These are phyloP conservation scores for Leccinum truebloodii DNA, from an alignment of 768 basidiomycete genomes.

Conservation along the genomic window DNA sequence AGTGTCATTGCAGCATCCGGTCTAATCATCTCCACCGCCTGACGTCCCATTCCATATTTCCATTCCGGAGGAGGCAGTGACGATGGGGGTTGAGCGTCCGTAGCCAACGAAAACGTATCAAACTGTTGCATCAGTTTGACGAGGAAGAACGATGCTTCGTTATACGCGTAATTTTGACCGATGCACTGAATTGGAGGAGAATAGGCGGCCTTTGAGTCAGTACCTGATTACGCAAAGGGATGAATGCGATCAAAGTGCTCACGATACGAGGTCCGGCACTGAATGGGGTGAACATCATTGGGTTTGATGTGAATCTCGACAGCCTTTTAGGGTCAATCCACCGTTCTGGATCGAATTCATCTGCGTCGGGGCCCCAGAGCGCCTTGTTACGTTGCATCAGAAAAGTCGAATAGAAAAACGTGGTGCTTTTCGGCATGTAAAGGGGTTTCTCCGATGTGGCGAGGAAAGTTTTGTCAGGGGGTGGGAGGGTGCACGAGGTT, in stretches of 20 bases:
- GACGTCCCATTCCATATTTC: slow-evolving; percentile 44
- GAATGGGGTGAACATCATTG: slow-evolving; percentile 73
- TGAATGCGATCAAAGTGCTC: slow-evolving; percentile 18
- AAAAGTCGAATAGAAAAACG: slow-evolving; percentile 59
- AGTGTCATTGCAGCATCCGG: slow-evolving; percentile 65
- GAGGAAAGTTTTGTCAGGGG: slow-evolving; percentile 49
- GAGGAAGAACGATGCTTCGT: slow-evolving; percentile 74
- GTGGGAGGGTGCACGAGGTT: slow-evolving; percentile 50
- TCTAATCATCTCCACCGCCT: slow-evolving; percentile 58
- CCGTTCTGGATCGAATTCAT: slow-evolving; percentile 76
- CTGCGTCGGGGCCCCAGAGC: slow-evolving; percentile 75
- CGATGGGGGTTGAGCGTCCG: slow-evolving; percentile 60
- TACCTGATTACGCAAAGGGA: slow-evolving; percentile 6
- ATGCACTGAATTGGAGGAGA: slow-evolving; percentile 49
- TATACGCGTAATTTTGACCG: slow-evolving; percentile 75
- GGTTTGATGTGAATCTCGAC: slow-evolving; percentile 52
- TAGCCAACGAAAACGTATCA: slow-evolving; percentile 56
- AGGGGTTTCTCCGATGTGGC: slow-evolving; percentile 40
- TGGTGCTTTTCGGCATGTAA: slow-evolving; percentile 59
- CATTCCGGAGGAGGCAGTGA: slow-evolving; percentile 65
- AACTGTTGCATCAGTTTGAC: slow-evolving; percentile 67
- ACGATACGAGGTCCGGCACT: slow-evolving; percentile 66
- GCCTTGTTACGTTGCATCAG: slow-evolving; percentile 65
- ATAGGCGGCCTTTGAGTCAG: slow-evolving; percentile 11
- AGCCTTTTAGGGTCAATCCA: slow-evolving; percentile 68